phyloP scores from a whole-genome alignment of 2,329 filamentous ascomycete species.

The Beauveria bassiana region DNA sequence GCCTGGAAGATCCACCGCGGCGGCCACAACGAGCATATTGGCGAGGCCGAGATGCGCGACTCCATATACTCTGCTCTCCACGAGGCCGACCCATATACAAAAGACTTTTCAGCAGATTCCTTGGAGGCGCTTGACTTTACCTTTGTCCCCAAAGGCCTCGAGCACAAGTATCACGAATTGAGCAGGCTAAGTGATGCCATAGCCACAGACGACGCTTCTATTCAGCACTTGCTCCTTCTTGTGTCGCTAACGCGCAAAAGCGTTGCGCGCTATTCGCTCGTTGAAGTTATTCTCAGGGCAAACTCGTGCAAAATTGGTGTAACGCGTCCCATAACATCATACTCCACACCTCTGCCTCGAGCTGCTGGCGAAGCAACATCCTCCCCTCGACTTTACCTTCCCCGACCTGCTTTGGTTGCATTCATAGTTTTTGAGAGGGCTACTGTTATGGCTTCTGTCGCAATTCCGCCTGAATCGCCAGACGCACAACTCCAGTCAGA shows the following conservation, averaged over 20 bases:
- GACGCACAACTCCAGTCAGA: constrained; percentile 68
- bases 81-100: constrained; percentile 40
- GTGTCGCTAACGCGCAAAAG: constrained; percentile 47
- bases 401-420: constrained; percentile 69
- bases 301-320: constrained; percentile 51
- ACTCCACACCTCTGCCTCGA: constrained; percentile 43
- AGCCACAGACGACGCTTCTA: constrained; percentile 39
- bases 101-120: constrained; percentile 45
- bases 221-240: constrained; percentile 55
- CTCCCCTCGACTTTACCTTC: constrained; percentile 65
- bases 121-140: constrained; percentile 76
- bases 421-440: constrained; percentile 76
- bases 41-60: constrained; percentile 63
- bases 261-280: constrained; percentile 59
- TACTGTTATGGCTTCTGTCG: constrained; percentile 68
- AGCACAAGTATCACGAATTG: constrained; percentile 41
- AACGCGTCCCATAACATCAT: constrained; percentile 61
- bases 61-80: constrained; percentile 56
- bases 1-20: constrained; percentile 86
- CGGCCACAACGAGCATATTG: constrained; percentile 68
- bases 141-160: constrained; percentile 50
- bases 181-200: constrained; percentile 44
- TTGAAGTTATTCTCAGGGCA: constrained; percentile 59
- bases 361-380: constrained; percentile 26
- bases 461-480: constrained; percentile 58